Evolutionary conservation across 2,329 filamentous ascomycete species (phyloP), one percentile per base, ranked within the genome.

Genomic region (Colletotrichum chrysophilum): DNA sequence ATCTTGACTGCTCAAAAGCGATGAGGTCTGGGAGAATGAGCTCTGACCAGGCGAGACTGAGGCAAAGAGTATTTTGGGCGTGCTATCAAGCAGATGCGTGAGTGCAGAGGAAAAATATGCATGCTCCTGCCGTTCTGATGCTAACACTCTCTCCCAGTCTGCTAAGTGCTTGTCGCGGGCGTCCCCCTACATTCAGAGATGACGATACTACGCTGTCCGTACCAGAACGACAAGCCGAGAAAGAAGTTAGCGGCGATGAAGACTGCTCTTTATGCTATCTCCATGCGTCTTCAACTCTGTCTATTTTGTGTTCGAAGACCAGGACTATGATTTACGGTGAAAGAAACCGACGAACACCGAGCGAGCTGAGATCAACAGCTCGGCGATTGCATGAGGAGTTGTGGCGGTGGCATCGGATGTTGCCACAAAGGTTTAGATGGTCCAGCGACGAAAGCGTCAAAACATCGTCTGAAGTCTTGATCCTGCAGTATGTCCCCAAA

Each of bases 21-120:
- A n/a, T 76, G 13, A 18, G 56, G 5, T 65, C 70, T 10, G 64
- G 70, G 3, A 43, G 55, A 18, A 74, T 76, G 64, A 60, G 14
- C 18, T 10, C 28, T 0, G 70, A 76, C 1, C 18, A 60, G 21
- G 74, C 74, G 4, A 36, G 28, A 14, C 52, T 74, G 10, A 58
- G 74, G 26, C 43, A 65, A 5, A 73, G 58, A 16, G 74, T 76
- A 5, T 76, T 76, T 10, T 76, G 74, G 74, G 74, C 69, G 4
- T 76, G 74, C 8, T 34, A 74, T 21, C 12, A 62, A 5, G 64
- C 68, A 32, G 74, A 76, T 28, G 68, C 55, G 74, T 76, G 5
- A 55, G 68, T 66, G 2, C 10, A 21, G 7, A 16, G 2, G 1
- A 21, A 18, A 28, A 1, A 2, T 12, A 4, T 9, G 4, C 0